Conservation (phyloP, 805 yeast genomes). For the Zygosaccharomyces rouxii region DNA sequence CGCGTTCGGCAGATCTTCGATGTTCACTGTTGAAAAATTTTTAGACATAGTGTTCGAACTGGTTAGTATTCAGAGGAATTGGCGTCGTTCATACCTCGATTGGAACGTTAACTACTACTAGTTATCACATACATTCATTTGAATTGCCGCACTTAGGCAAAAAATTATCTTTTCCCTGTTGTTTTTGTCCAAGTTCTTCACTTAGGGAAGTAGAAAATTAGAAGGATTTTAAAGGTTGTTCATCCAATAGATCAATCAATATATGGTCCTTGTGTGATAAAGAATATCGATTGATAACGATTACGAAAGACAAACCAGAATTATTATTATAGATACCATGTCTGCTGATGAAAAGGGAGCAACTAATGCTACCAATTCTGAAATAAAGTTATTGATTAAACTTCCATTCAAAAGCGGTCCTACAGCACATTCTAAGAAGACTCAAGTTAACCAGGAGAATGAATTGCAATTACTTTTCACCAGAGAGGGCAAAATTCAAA, state of each 20-base stretch:
- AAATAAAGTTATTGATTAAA: constrained; percentile 7
- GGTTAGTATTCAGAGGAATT: too few relatives aligned
- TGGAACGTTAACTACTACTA: not conserved
- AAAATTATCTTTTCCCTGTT: too few relatives aligned
- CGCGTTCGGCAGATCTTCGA: not conserved
- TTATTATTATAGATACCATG: constrained; percentile 2
- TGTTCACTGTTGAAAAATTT: not conserved
- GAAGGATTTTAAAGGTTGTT: not conserved
- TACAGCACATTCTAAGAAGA: constrained; percentile 11
- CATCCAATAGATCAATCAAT: not conserved
- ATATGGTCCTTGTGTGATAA: not conserved
- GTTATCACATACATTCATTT: not conserved
- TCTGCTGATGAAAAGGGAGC: constrained; percentile 9
- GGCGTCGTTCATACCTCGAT: not conserved
- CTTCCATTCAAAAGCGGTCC: constrained; percentile 7
- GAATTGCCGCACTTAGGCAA: not conserved
- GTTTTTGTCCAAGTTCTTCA: not conserved
- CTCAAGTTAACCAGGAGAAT: constrained; percentile 9
- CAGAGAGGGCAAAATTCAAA: constrained; percentile 27
- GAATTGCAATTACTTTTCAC: constrained; percentile 25
- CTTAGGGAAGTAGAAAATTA: not conserved
- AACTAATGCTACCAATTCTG: constrained; percentile 1
- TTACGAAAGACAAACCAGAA: not conserved
- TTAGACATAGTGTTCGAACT: not conserved
- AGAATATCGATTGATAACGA: not conserved